Conservation (phyloP, 2,329 filamentous ascomycete genomes). For the Tolypocladium pustulatum region DNA sequence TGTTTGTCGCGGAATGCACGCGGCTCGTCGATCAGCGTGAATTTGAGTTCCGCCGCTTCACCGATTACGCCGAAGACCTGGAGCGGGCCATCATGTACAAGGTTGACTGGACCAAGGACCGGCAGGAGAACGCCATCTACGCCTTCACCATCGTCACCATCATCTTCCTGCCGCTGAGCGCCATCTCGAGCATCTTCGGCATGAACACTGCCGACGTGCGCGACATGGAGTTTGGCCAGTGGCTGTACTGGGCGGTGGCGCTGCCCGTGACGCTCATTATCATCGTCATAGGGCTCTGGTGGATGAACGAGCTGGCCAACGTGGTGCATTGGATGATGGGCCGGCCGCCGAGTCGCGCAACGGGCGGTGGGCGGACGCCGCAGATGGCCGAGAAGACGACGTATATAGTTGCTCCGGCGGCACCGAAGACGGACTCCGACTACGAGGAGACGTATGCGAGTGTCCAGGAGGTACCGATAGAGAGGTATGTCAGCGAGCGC, state of each 20-base stretch:
- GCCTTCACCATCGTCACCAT: conserved; percentile 40
- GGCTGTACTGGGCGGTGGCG: conserved; percentile 39
- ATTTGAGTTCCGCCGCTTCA: conserved; percentile 19
- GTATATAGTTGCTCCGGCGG: background rate
- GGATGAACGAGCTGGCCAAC: conserved; percentile 31
- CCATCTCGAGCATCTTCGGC: conserved; percentile 38
- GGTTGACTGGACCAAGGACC: conserved; percentile 29
- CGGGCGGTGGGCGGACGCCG: background rate
- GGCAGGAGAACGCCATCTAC: conserved; percentile 36
- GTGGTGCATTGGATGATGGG: conserved; percentile 18
- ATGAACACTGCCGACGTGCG: conserved; percentile 43
- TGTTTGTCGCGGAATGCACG: conserved; percentile 28
- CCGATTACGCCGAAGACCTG: conserved; percentile 19
- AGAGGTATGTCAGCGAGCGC: background rate
- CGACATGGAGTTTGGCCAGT: conserved; percentile 36
- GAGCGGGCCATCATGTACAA: conserved; percentile 21
- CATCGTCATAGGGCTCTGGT: conserved; percentile 27
- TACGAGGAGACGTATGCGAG: background rate
- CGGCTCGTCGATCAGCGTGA: conserved; percentile 25
- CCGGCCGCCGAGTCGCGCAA: conserved; percentile 1
- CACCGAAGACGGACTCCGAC: background rate
- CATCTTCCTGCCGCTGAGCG: conserved; percentile 35
- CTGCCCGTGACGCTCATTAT: conserved; percentile 33
- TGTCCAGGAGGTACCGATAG: background rate
- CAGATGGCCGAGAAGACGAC: background rate